Evolutionary conservation across 2,329 filamentous ascomycete species (phyloP).

Genomic region (Emergomyces orientalis): DNA sequence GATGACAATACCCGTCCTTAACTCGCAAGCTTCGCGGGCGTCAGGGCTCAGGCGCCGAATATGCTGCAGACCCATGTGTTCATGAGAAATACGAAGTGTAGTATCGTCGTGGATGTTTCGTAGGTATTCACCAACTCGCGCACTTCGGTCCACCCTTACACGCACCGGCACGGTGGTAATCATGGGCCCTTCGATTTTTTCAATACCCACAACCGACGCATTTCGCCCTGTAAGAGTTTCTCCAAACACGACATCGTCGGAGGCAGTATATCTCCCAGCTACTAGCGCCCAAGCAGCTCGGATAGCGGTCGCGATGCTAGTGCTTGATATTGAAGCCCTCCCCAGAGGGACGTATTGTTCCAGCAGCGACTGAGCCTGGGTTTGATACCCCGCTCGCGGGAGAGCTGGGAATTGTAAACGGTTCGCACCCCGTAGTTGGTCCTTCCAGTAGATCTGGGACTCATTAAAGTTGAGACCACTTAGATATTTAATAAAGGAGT

Average conservation of each 20-base stretch:
- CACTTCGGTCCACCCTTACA: conserved; percentile 25
- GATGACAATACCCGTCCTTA: conserved; percentile 21
- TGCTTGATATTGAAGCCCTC: conserved; percentile 21
- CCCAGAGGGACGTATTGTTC: conserved; percentile 22
- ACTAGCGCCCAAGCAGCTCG: conserved; percentile 33
- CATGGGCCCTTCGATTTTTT: conserved; percentile 37
- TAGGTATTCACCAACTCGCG: conserved; percentile 41
- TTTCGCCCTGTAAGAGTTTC: conserved; percentile 37
- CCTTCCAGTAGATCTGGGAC: conserved; percentile 42
- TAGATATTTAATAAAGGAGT: conserved; percentile 44
- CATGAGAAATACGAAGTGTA: conserved; percentile 48
- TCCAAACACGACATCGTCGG: conserved; percentile 35
- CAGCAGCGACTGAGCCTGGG: conserved; percentile 26
- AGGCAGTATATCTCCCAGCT: conserved; percentile 28
- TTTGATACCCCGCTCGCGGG: conserved; percentile 42
- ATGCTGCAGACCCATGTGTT: conserved; percentile 46
- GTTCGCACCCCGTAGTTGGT: conserved; percentile 37
- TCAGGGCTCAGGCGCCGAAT: conserved; percentile 44
- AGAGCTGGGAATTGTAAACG: conserved; percentile 41
- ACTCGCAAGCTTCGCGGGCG: conserved; percentile 32
- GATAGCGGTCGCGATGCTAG: conserved; percentile 33
- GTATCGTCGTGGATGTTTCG: conserved; percentile 43
- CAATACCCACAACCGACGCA: conserved; percentile 30
- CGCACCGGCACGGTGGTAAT: conserved; percentile 38
- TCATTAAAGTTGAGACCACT: conserved; percentile 29